Conservation (phyloP, 495 filamentous ascomycete genomes). For the Pyronema domesticum region DNA sequence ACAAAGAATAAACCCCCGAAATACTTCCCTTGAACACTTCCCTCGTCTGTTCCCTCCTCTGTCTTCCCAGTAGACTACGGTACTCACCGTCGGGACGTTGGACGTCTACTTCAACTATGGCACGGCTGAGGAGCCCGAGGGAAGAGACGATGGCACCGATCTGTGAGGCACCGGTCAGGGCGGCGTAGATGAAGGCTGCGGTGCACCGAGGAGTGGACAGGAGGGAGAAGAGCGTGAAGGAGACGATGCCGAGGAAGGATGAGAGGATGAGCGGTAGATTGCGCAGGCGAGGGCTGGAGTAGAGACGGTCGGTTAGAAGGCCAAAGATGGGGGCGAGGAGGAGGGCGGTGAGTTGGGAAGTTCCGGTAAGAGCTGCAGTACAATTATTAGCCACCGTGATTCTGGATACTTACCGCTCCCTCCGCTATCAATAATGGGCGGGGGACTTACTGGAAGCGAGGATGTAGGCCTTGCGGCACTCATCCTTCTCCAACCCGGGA, state of each 20-base stretch:
- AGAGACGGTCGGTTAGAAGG: slow-evolving; percentile 43
- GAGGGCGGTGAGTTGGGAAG: slow-evolving; percentile 71
- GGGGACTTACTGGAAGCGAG: slow-evolving; percentile 34
- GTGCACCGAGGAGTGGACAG: slow-evolving; percentile 51
- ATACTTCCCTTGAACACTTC: slow-evolving; percentile 71
- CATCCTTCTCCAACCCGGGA: slow-evolving; percentile 44
- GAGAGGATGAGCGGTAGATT: slow-evolving; percentile 60
- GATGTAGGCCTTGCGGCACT: slow-evolving; percentile 69
- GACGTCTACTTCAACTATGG: slow-evolving; percentile 40
- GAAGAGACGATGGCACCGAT: slow-evolving; percentile 93
- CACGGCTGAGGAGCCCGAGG: slow-evolving; percentile 63
- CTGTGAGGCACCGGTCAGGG: slow-evolving; percentile 69
- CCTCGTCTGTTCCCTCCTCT: slow-evolving; percentile 12
- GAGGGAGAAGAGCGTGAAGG: slow-evolving; percentile 55
- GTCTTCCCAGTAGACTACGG: slow-evolving; percentile 18
- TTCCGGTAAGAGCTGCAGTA: slow-evolving; percentile 57
- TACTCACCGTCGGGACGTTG: slow-evolving; percentile 2
- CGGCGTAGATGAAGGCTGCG: slow-evolving; percentile 55
- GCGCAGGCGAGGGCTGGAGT: slow-evolving; percentile 33
- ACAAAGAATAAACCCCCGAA: slow-evolving; percentile 79
- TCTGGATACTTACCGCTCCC: neutral
- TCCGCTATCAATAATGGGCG: neutral
- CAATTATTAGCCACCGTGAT: neutral
- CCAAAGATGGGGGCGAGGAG: slow-evolving; percentile 76
- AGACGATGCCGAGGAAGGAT: slow-evolving; percentile 50